These are phyloP conservation scores for Aspergillus leporis DNA, from an alignment of 495 filamentous ascomycete genomes.

Conservation along the genomic window DNA sequence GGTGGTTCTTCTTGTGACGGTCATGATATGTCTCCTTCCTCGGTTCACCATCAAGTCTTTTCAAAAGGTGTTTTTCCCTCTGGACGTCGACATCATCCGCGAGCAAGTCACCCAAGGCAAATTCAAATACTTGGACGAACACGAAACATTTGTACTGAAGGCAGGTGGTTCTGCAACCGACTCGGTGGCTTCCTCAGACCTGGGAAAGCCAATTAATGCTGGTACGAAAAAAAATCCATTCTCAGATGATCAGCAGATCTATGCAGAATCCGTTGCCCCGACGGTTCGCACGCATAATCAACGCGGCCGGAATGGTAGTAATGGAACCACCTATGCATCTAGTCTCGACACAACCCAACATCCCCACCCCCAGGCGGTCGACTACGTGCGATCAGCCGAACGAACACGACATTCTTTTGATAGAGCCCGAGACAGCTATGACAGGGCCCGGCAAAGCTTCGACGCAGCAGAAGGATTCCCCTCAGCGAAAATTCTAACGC, in stretches of 20 bases:
- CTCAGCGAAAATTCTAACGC: constrained; percentile 81
- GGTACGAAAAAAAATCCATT: constrained; percentile 55
- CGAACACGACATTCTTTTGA: constrained; percentile 59
- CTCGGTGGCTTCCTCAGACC: constrained; percentile 61
- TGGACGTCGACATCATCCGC: constrained; percentile 93
- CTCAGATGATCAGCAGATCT: constrained; percentile 85
- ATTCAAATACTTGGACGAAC: constrained; percentile 67
- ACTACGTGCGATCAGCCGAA: constrained; percentile 76
- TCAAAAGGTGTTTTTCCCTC: constrained; percentile 91
- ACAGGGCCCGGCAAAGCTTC: too few relatives aligned
- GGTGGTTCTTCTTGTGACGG: constrained; percentile 73
- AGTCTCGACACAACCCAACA: constrained; percentile 51
- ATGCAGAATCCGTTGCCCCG: constrained; percentile 78
- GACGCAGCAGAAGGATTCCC: too few relatives aligned
- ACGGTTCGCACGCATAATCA: constrained; percentile 81
- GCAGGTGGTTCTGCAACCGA: constrained; percentile 19
- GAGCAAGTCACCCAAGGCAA: constrained; percentile 83
- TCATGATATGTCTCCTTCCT: constrained; percentile 77
- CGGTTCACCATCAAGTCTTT: constrained; percentile 80
- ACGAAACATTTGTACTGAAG: constrained; percentile 44
- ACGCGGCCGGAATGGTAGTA: constrained; percentile 86
- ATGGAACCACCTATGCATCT: constrained; percentile 87
- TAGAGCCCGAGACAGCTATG: constrained; percentile 48
- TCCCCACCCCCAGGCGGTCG: constrained; percentile 53
- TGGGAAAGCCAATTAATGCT: constrained; percentile 63